Conservation (phyloP, 768 basidiomycete genomes). For the Pulveroboletus sp. region DNA sequence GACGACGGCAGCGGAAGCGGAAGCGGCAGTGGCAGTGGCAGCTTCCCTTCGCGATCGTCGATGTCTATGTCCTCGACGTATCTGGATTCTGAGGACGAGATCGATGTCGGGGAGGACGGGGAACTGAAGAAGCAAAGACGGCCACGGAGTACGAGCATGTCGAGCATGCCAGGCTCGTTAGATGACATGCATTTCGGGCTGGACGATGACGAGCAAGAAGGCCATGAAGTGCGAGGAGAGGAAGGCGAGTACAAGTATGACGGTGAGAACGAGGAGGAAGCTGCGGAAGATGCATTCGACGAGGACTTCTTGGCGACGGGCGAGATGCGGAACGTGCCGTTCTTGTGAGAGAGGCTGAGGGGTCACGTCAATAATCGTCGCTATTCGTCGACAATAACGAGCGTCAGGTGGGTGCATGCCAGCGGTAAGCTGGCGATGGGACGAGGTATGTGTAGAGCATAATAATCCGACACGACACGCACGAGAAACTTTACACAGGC, state of each 20-base stretch:
- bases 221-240: constrained; percentile 30
- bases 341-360: constrained; percentile 37
- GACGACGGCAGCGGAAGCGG: constrained; percentile 21
- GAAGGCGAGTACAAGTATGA: constrained; percentile 33
- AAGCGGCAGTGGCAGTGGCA: constrained; percentile 41
- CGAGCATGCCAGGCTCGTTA: constrained; percentile 85
- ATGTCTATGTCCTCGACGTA: constrained; percentile 48
- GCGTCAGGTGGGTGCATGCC: not conserved
- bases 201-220: constrained; percentile 47
- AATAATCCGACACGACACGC: constrained; percentile 2
- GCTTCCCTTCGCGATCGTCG: constrained; percentile 53
- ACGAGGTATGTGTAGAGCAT: not conserved
- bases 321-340: constrained; percentile 79
- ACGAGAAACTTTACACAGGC: not conserved
- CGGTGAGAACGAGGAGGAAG: constrained; percentile 53
- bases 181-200: constrained; percentile 57
- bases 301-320: constrained; percentile 76
- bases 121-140: constrained; percentile 38
- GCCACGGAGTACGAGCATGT: constrained; percentile 58
- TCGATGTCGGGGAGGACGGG: constrained; percentile 36
- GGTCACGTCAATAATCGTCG: not conserved
- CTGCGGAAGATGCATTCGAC: constrained; percentile 70
- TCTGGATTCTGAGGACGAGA: constrained; percentile 47
- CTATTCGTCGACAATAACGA: not conserved
- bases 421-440: not conserved